A percentile compares a stretch with the other conserved stretches of the same genome.
phyloP scores from a whole-genome alignment of 352 stramenopile genomes.

The Thraustochytrium sp. region DNA sequence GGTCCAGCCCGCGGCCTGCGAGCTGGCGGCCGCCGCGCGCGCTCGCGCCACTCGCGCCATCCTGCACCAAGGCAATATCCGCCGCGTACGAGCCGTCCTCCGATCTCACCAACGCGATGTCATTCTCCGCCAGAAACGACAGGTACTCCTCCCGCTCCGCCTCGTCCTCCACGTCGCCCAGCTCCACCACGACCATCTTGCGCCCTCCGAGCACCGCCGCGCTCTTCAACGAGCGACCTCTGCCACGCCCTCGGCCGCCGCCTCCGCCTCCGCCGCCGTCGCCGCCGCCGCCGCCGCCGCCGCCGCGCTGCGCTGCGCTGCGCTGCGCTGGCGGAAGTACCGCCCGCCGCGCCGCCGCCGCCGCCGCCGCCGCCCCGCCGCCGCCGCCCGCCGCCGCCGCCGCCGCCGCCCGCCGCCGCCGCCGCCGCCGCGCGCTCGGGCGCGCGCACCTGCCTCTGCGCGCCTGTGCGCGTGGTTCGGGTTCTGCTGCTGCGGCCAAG shows the following conservation, averaged over 20 bases:
- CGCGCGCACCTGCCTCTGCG: too few species aligned
- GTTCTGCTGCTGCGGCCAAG: too few species aligned
- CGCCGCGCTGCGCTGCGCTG: too few species aligned
- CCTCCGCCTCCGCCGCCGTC: not conserved
- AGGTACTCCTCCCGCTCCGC: slow-evolving; percentile 20
- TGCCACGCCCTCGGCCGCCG: not conserved
- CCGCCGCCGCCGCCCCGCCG: too few species aligned
- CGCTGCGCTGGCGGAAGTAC: too few species aligned
- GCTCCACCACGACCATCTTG: slow-evolving; percentile 34
- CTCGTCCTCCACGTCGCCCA: slow-evolving; percentile 5
- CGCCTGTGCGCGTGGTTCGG: too few species aligned
- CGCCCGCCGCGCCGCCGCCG: too few species aligned
- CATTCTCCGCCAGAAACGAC: slow-evolving; percentile 33
- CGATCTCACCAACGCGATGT: slow-evolving; percentile 13
- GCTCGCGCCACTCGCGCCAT: not conserved
- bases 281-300: not conserved
- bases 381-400: too few species aligned
- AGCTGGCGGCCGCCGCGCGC: not conserved
- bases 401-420: too few species aligned
- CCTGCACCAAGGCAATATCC: not conserved
- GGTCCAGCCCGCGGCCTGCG: not conserved
- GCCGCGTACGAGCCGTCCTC: slow-evolving; percentile 11
- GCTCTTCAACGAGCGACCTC: too few species aligned
- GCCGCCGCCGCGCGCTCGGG: too few species aligned
- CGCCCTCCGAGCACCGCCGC: too few species aligned